A percentile compares a stretch with the other conserved stretches of the same genome.
phyloP scores from a whole-genome alignment of 129 eudicot species.

The Rutidosis leptorrhynchoides region DNA sequence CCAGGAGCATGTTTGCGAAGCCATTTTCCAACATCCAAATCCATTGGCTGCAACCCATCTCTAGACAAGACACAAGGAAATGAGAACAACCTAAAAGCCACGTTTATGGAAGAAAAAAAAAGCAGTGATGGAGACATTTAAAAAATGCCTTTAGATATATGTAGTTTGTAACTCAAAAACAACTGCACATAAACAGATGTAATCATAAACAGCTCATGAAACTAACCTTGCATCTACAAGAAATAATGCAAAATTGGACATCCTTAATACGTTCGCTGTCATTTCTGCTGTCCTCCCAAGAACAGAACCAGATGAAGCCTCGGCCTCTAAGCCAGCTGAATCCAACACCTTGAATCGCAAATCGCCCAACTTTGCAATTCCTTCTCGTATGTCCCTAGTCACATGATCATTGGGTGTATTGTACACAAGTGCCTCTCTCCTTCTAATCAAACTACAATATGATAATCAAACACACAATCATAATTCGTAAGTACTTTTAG shows the following conservation, averaged over 20 bases:
- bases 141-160: constrained; percentile 3
- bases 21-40: constrained; percentile 97
- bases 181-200: constrained; percentile 11
- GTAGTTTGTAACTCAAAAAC: neutral
- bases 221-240: constrained; percentile 81
- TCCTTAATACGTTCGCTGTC: constrained; percentile 74
- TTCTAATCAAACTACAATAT: constrained; percentile 63
- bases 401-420: constrained; percentile 92
- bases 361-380: constrained; percentile 84
- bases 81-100: neutral
- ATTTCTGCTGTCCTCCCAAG: constrained; percentile 88
- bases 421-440: constrained; percentile 98
- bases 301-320: constrained; percentile 95
- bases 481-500: neutral
- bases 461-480: constrained; percentile 20
- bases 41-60: constrained; percentile 95
- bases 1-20: constrained; percentile 77
- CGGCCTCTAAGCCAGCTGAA: constrained; percentile 96
- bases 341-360: constrained; percentile 84
- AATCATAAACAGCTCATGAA: constrained; percentile 7
- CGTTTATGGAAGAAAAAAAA: neutral
- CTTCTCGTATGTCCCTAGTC: constrained; percentile 88
- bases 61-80: constrained; percentile 32
- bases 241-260: constrained; percentile 64
- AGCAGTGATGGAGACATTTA: neutral